A percentile compares a stretch with the other conserved stretches of the same genome.
These are phyloP conservation scores for Saraca asoca DNA, from an alignment of 331 rosid genomes.

Conservation along the genomic window DNA sequence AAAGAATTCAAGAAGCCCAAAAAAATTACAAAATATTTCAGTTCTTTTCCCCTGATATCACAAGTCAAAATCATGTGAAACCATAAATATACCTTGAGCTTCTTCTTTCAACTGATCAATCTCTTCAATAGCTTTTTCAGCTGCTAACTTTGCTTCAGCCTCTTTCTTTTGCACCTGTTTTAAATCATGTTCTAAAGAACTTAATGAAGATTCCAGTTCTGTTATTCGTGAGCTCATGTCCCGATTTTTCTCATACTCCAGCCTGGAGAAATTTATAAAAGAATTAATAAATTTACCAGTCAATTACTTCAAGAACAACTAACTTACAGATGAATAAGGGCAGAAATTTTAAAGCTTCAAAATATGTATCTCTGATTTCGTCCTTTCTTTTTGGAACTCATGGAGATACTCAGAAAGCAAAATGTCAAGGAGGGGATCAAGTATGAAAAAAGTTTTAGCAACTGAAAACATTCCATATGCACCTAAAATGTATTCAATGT, in stretches of 20 bases:
- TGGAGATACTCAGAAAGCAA: conserved; percentile 15
- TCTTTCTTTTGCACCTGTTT: conserved; percentile 67
- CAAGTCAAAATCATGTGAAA: conserved; percentile 10
- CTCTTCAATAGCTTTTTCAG: conserved; percentile 71
- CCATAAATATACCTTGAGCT: conserved; percentile 63
- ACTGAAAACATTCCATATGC: conserved; percentile 3
- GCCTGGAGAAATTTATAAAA: conserved; percentile 48
- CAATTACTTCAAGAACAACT: conserved; percentile 19
- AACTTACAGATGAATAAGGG: neutral
- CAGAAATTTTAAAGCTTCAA: conserved; percentile 11
- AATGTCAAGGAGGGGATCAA: neutral
- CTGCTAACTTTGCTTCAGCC: conserved; percentile 64
- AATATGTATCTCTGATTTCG: neutral
- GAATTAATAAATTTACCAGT: conserved; percentile 16
- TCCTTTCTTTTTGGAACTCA: neutral
- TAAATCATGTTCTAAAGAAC: conserved; percentile 64
- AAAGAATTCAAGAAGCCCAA: conserved; percentile 1
- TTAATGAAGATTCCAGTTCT: conserved; percentile 69
- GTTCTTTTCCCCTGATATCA: neutral
- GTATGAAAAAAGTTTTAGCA: neutral
- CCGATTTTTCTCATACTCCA: conserved; percentile 95
- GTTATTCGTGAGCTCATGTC: conserved; percentile 76
- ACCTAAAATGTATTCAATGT: neutral
- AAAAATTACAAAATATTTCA: neutral
- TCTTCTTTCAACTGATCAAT: conserved; percentile 64